Conservation (phyloP, 805 yeast species). For the Metschnikowia reukaufii region DNA sequence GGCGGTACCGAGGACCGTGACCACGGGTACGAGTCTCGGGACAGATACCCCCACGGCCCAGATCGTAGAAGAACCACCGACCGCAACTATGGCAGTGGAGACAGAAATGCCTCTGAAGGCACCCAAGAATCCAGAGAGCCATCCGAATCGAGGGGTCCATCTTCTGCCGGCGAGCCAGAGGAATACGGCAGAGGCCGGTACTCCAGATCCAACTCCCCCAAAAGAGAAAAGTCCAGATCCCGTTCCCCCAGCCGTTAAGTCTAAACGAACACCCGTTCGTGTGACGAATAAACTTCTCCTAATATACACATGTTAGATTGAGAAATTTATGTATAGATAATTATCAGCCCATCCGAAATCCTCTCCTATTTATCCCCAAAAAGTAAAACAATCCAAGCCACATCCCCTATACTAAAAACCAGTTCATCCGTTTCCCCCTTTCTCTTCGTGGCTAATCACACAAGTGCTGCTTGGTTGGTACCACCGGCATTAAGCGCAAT, state of each 20-base stretch:
- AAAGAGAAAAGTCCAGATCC: conserved; percentile 40
- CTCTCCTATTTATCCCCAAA: neutral
- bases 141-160: conserved; percentile 5
- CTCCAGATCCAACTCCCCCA: conserved; percentile 34
- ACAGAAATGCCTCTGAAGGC: conserved; percentile 15
- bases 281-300: neutral
- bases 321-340: neutral
- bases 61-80: conserved; percentile 16
- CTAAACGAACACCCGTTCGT: neutral
- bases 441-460: neutral
- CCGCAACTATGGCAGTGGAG: conserved; percentile 14
- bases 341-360: neutral
- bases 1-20: conserved; percentile 22
- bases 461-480: neutral
- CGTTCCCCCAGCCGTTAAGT: conserved; percentile 31
- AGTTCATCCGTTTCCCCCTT: neutral
- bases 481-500: conserved; percentile 5
- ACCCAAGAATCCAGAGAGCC: conserved; percentile 19
- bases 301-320: neutral
- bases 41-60: conserved; percentile 18
- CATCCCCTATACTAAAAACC: too few species aligned
- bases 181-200: conserved; percentile 26
- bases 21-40: conserved; percentile 22
- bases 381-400: neutral
- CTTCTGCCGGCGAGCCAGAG: conserved; percentile 11